A percentile compares a stretch with the other conserved stretches of the same genome.
Evolutionary conservation across 2,329 filamentous ascomycete species (phyloP).

Genomic region (Plectosphaerella cucumerina): DNA sequence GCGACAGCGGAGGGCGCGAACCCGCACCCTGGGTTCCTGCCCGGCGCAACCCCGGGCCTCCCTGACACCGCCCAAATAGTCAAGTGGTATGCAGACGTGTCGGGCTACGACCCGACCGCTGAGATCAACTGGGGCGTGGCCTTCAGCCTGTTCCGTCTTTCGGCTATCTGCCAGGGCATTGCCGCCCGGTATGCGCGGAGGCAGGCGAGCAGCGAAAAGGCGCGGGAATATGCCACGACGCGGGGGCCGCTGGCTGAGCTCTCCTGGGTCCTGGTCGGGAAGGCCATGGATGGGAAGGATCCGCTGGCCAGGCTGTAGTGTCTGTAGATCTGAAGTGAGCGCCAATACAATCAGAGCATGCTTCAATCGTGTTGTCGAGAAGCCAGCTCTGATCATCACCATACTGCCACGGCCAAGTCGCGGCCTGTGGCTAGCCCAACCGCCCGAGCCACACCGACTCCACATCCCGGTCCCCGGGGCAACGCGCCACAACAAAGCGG

Average conservation of each 20-base stretch:
- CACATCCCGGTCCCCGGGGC: conserved; percentile 9
- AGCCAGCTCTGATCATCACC: no score
- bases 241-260: conserved; percentile 70
- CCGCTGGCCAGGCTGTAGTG: conserved; percentile 14
- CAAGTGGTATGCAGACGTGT: conserved; percentile 38
- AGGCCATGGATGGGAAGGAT: conserved; percentile 30
- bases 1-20: conserved; percentile 23
- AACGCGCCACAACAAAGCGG: conserved; percentile 8
- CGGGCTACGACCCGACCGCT: conserved; percentile 65
- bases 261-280: conserved; percentile 67
- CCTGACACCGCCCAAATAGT: conserved; percentile 36
- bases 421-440: not conserved
- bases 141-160: conserved; percentile 57
- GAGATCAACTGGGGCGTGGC: conserved; percentile 59
- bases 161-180: conserved; percentile 78
- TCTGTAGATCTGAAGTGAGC: not conserved
- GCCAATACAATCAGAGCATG: no score
- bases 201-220: conserved; percentile 86
- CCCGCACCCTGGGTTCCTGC: conserved; percentile 50
- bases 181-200: conserved; percentile 78
- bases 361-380: no score
- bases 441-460: no score
- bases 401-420: no score
- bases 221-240: conserved; percentile 65
- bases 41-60: conserved; percentile 62